Percentiles rank a stretch among this genome's conserved stretches.
phyloP scores from a whole-genome alignment of 805 yeast species.

The Candida hispaniensis region DNA sequence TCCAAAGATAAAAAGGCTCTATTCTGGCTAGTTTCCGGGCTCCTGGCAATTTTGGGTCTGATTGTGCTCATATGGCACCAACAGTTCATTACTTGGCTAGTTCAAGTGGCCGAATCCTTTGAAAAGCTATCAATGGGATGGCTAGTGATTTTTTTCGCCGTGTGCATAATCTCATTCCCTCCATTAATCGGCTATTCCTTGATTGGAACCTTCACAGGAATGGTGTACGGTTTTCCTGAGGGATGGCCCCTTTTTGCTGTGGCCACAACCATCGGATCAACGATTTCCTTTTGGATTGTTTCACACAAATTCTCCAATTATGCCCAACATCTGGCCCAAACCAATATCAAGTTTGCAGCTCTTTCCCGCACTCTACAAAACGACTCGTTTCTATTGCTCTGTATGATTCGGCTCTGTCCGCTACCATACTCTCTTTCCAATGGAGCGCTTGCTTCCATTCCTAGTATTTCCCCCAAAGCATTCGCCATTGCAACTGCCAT shows the following conservation, averaged over 20 bases:
- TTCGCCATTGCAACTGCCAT: conserved; percentile 62
- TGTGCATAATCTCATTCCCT: conserved; percentile 73
- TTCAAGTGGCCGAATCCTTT: conserved; percentile 26
- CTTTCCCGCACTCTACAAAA: conserved; percentile 65
- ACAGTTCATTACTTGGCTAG: conserved; percentile 26
- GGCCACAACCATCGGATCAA: conserved; percentile 64
- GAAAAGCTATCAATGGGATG: conserved; percentile 28
- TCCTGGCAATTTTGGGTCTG: conserved; percentile 16
- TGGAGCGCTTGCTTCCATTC: conserved; percentile 85
- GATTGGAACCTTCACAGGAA: conserved; percentile 57
- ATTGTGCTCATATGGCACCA: conserved; percentile 29
- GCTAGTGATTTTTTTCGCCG: conserved; percentile 37
- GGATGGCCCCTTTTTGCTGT: conserved; percentile 73
- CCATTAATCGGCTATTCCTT: conserved; percentile 79
- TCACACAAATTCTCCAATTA: conserved; percentile 42
- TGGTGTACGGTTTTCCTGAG: conserved; percentile 65
- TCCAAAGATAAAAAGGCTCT: conserved; percentile 16
- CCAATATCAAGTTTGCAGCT: conserved; percentile 59
- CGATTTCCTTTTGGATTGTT: conserved; percentile 43
- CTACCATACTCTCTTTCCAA: conserved; percentile 86
- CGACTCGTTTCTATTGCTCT: conserved; percentile 53
- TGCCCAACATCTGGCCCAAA: conserved; percentile 49
- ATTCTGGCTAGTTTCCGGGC: conserved; percentile 15
- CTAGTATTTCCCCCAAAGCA: conserved; percentile 51
- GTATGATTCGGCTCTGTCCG: conserved; percentile 76